A percentile compares a stretch with the other conserved stretches of the same genome.
phyloP scores from a whole-genome alignment of 1,139 yeast genomes.

The Geotrichum aggregatum region DNA sequence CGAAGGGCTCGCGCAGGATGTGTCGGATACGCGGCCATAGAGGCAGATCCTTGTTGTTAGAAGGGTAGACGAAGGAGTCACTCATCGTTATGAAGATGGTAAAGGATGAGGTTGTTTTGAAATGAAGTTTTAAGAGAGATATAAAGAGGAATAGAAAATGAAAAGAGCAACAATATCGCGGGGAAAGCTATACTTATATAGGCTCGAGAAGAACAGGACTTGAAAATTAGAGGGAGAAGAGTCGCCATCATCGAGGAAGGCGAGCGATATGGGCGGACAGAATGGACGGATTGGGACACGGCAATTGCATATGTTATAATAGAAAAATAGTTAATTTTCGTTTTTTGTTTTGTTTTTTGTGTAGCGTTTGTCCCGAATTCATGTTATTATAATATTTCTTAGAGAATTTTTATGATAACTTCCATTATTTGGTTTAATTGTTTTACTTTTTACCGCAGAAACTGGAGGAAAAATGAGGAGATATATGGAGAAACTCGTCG shows the following conservation, averaged over 20 bases:
- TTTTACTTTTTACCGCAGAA: background rate
- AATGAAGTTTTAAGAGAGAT: too few species aligned
- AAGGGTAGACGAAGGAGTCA: conserved; percentile 16
- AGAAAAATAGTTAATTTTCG: background rate
- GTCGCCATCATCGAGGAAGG: background rate
- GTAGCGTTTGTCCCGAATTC: background rate
- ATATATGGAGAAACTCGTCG: background rate
- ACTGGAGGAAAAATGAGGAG: background rate
- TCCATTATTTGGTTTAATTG: background rate
- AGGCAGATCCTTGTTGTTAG: conserved; percentile 17
- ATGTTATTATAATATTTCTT: background rate
- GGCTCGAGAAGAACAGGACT: background rate
- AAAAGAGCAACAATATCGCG: background rate
- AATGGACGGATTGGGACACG: background rate
- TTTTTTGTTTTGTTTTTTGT: background rate
- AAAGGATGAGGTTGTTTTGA: background rate
- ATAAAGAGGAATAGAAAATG: background rate
- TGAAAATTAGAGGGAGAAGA: background rate
- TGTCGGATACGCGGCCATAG: conserved; percentile 29
- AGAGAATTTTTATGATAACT: background rate
- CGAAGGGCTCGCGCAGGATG: conserved; percentile 34
- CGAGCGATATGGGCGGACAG: too few species aligned
- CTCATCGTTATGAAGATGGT: conserved; percentile 7
- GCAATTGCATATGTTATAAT: background rate
- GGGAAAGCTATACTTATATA: conserved; percentile 2